Evolutionary conservation across 345 rosid genomes (phyloP), one percentile per base, ranked within the genome.

Genomic region (Gossypium anomalum): DNA sequence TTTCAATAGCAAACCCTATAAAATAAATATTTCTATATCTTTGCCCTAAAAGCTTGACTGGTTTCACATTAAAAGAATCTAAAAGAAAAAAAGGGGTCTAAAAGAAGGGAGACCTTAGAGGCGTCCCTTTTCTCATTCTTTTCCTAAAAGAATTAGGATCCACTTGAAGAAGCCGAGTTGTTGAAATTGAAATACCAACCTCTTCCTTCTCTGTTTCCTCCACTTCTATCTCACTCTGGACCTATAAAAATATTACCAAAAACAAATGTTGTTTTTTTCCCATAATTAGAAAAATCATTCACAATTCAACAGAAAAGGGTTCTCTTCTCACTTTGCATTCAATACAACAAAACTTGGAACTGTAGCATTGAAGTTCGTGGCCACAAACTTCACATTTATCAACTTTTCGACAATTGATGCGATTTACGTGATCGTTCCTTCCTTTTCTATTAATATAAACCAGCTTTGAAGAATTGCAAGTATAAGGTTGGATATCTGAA

Each of bases 331-430:
- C 75, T 43, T 72, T 59, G 64, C 64, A 23, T 25, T 59, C 64
- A 23, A 59, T 59, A 12, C 41, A 59, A 38, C 64, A 59, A 43
- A 47, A 72, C 67, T 23, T 72, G 3, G 66, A 57, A 19, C n/a
- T 10, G 4, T 8, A 16, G 25, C 29, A 41, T 14, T 41, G 66
- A 23, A 72, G 20, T 43, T 72, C 75, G 58, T 57, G 43, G 2
- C 75, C 66, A 72, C 75, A 72, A 20, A 19, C 65, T 7, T 72
- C 41, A 60, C 67, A 72, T 19, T 72, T 58, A 2, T 72, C 75
- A 44, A 19, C 66, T 49, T 44, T 72, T 6, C 75, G 20, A 25
- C 65, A 22, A 58, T 43, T 55, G 15, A 16, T n/a, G 15, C 38
- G n/a, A 58, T 6, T 56, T 47, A 22, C 56, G 12, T 57, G 20